Evolutionary conservation across 768 basidiomycete species (phyloP).

Genomic region (Rhodotorula paludigena): DNA sequence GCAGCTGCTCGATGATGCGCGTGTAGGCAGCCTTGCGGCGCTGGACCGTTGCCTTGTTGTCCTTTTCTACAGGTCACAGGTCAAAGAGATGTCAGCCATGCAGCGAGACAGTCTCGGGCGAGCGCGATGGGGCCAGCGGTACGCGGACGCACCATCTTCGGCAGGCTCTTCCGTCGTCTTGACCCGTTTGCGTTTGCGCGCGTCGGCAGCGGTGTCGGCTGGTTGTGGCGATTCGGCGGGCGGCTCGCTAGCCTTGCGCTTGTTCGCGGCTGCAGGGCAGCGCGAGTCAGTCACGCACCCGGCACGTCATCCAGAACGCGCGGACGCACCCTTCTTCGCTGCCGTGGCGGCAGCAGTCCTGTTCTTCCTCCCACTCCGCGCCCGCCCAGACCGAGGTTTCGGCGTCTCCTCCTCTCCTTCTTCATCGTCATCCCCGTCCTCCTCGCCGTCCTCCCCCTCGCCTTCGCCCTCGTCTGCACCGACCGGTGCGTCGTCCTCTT

Average conservation of each 20-base stretch:
- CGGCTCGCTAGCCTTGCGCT: slow-evolving; percentile 18
- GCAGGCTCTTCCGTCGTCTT: slow-evolving; percentile 5
- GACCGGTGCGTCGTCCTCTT: background rate
- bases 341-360: slow-evolving; percentile 1
- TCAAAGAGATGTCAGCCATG: too few relatives aligned
- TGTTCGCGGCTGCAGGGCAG: background rate
- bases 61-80: slow-evolving; percentile 11
- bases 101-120: too few relatives aligned
- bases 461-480: background rate
- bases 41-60: background rate
- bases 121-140: background rate
- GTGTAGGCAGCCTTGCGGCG: slow-evolving; percentile 20
- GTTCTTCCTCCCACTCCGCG: background rate
- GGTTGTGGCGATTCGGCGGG: background rate
- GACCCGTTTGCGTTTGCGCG: background rate
- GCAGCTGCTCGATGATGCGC: slow-evolving; percentile 24
- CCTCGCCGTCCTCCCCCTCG: background rate
- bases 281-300: background rate
- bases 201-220: background rate
- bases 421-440: background rate
- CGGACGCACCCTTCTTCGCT: slow-evolving; percentile 1
- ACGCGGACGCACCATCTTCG: slow-evolving; percentile 1
- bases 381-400: too few relatives aligned
- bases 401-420: background rate
- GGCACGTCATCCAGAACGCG: background rate